Conservation (phyloP, 208 protist species). For the Endotrypanum monterogeii region DNA sequence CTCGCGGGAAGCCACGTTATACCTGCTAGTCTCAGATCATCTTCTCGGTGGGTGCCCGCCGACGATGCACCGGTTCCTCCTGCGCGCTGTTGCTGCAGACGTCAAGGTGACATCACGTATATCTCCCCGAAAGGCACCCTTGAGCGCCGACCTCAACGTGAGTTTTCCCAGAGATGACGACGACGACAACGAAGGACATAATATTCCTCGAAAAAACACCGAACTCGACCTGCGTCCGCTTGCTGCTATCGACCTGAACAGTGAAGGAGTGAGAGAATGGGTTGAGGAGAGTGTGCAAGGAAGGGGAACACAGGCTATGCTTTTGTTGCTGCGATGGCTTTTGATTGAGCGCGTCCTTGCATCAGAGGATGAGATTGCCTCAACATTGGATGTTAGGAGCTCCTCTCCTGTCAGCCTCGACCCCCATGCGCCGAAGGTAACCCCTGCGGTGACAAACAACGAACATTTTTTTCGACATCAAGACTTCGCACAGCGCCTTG, state of each 20-base stretch:
- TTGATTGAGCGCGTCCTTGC: constrained; percentile 31
- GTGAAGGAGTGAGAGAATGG: background rate
- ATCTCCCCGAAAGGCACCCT: background rate
- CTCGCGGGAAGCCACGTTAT: constrained; percentile 47
- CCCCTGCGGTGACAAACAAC: background rate
- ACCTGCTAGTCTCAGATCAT: constrained; percentile 72
- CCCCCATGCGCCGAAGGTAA: background rate
- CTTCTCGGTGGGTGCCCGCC: constrained; percentile 69
- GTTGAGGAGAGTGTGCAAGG: background rate
- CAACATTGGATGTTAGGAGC: constrained; percentile 27
- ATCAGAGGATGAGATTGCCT: constrained; percentile 30
- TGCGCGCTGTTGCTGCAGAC: background rate
- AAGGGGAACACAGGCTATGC: constrained; percentile 31
- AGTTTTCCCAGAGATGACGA: constrained; percentile 14
- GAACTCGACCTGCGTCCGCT: constrained; percentile 15
- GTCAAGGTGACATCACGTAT: background rate
- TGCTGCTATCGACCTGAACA: background rate
- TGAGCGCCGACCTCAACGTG: constrained; percentile 17
- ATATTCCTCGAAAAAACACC: too few species aligned
- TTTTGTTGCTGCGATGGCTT: constrained; percentile 56
- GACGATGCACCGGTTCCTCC: constrained; percentile 78
- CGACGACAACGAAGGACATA: background rate
- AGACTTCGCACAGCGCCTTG: constrained; percentile 34
- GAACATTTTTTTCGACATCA: constrained; percentile 20
- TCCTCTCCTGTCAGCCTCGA: background rate